Conservation (phyloP, 495 filamentous ascomycete species). For the Penicillium waksmanii region DNA sequence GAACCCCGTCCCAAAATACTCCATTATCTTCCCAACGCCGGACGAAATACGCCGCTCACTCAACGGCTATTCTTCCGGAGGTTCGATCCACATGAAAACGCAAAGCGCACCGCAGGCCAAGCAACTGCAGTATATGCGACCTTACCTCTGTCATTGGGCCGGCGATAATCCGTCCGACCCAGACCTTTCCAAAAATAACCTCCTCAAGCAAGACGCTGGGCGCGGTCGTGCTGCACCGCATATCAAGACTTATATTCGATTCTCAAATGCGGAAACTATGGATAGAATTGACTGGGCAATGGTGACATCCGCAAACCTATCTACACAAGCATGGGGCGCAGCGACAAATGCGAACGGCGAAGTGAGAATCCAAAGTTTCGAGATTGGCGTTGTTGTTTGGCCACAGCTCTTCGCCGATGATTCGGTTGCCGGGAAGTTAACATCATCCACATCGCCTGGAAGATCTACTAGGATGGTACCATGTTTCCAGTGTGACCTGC, state of each 20-base stretch:
- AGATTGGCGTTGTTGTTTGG: conserved; percentile 86
- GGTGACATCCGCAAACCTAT: conserved; percentile 83
- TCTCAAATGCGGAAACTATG: conserved; percentile 46
- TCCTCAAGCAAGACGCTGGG: conserved; percentile 50
- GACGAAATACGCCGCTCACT: conserved; percentile 78
- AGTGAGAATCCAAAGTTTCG: conserved; percentile 77
- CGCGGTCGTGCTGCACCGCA: conserved; percentile 84
- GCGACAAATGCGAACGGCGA: conserved; percentile 54
- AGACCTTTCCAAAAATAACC: conserved; percentile 18
- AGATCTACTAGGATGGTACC: conserved; percentile 60
- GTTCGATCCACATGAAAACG: conserved; percentile 81
- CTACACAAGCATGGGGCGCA: conserved; percentile 89
- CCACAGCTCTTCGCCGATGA: conserved; percentile 61
- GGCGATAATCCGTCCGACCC: conserved; percentile 34
- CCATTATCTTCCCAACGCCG: conserved; percentile 78
- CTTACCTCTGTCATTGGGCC: conserved; percentile 75
- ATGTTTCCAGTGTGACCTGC: conserved; percentile 64
- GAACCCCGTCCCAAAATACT: conserved; percentile 44
- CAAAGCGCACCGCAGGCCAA: conserved; percentile 68
- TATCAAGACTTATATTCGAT: conserved; percentile 89
- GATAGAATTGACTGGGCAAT: conserved; percentile 81
- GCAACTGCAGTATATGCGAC: conserved; percentile 74
- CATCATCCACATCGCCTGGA: background rate
- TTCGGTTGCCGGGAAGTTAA: conserved; percentile 23
- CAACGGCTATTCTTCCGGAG: conserved; percentile 77